A percentile compares a stretch with the other conserved stretches of the same genome.
Evolutionary conservation across 371 early-diverging fungal genomes (phyloP).

Genomic region (Apophysomyces trapeziformis): DNA sequence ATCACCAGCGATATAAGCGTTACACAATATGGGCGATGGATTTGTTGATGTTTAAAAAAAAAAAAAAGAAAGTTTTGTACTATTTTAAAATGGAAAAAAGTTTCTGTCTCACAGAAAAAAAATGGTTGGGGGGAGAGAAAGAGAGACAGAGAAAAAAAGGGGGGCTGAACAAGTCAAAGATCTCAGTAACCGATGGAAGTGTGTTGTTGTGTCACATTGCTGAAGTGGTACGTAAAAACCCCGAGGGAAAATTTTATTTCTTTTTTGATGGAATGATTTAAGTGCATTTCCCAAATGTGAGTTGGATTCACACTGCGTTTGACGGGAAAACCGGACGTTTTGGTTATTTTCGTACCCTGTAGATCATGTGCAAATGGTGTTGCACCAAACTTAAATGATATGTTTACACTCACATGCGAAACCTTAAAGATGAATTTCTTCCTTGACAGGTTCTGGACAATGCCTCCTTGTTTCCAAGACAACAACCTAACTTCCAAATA

Average conservation of each 20-base stretch:
- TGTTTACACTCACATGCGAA: slow-evolving; percentile 8
- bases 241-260: not conserved
- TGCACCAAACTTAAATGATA: slow-evolving; percentile 3
- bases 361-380: slow-evolving; percentile 10
- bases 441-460: slow-evolving; percentile 11
- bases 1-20: not conserved
- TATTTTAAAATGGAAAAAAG: not conserved
- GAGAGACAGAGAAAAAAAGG: not conserved
- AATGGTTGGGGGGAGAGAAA: not conserved
- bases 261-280: not conserved
- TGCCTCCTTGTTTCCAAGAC: slow-evolving; percentile 7
- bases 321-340: not conserved
- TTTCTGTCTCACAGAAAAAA: slow-evolving; percentile 4
- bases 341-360: not conserved
- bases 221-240: not conserved
- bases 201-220: not conserved
- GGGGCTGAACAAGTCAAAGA: not conserved
- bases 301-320: no score
- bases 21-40: not conserved
- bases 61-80: not conserved
- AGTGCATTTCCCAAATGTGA: no score
- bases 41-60: not conserved
- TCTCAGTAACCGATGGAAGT: slow-evolving; percentile 1
- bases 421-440: not conserved
- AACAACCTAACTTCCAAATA: not conserved